Evolutionary conservation across 345 rosid genomes (phyloP), one percentile per base, ranked within the genome.

Genomic region (Linum tenue): DNA sequence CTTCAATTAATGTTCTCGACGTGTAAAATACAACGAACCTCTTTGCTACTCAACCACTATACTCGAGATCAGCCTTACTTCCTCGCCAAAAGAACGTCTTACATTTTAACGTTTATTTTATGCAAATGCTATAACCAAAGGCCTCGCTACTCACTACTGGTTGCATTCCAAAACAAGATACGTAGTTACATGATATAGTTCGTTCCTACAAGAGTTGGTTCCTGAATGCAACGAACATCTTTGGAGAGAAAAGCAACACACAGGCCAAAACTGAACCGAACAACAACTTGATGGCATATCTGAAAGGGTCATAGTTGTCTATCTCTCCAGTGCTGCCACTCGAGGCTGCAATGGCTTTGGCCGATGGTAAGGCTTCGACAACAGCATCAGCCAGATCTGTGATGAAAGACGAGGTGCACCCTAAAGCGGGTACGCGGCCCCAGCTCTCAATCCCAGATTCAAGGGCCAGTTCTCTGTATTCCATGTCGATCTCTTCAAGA

Each of bases 401-500:
- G 69, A 94, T 90, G 85, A 90, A 94, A 22, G 95, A 85, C n/a
- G 87, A 55, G 7, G 86, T 85, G 67, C 90, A 87, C 60, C 83
- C 85, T 42, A 94, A 79, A 36, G 99, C 97, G 0, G 99, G 95
- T 10, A 90, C 97, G 2, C 91, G 84, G 0, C 96, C 96, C 96
- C 99, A 90, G 44, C 90, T 94, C 80, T 88, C 79, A 44, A 94
- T 67, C 61, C 97, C 99, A 1, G 96, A 90, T 83, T 94, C 88
- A 17, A 88, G 76, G 39, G 97, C 96, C 72, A 94, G 72, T 5
- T 88, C 76, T 78, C 81, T 86, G 78, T 88, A 90, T 72, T 86
- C 95, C 91, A 88, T 86, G 79, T 90, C 97, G 51, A 88, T 94
- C 77, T 94, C 99, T 77, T 90, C 96, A 48, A 90, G 91, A 3